A percentile compares a stretch with the other conserved stretches of the same genome.
Conservation (phyloP, 305 asterid genomes). For the Solanum aculeatissimum region DNA sequence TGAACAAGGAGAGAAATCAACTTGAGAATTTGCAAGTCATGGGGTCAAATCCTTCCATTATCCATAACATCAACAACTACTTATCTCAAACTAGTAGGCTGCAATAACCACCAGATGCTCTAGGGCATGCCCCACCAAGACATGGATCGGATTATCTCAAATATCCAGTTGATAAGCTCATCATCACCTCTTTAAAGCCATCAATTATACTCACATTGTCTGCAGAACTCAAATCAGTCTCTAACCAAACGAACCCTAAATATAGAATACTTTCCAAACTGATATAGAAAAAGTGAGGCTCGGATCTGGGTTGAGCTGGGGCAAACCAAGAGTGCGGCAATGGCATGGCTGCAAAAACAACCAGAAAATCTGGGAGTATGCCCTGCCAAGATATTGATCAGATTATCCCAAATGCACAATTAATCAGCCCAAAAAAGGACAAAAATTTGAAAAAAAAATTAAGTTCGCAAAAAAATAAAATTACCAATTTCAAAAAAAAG, state of each 20-base stretch:
- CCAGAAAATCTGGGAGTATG: background rate
- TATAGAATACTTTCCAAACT: too few species aligned
- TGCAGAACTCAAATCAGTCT: too few species aligned
- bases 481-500: background rate
- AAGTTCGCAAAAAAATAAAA: background rate
- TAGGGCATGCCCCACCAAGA: too few species aligned
- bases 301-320: background rate
- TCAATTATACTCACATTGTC: too few species aligned
- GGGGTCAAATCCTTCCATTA: background rate
- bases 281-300: background rate
- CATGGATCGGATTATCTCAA: too few species aligned
- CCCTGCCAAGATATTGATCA: background rate
- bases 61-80: background rate
- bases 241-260: too few species aligned
- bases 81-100: background rate
- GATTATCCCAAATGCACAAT: background rate
- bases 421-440: background rate
- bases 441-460: background rate
- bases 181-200: too few species aligned
- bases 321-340: background rate
- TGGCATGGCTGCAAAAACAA: background rate
- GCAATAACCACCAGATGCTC: too few species aligned
- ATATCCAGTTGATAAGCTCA: too few species aligned
- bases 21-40: background rate
- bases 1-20: background rate